Percentiles rank a stretch among this genome's conserved stretches.
Conservation (phyloP, 371 early-diverging fungal genomes). For the Conidiobolus incongruus region DNA sequence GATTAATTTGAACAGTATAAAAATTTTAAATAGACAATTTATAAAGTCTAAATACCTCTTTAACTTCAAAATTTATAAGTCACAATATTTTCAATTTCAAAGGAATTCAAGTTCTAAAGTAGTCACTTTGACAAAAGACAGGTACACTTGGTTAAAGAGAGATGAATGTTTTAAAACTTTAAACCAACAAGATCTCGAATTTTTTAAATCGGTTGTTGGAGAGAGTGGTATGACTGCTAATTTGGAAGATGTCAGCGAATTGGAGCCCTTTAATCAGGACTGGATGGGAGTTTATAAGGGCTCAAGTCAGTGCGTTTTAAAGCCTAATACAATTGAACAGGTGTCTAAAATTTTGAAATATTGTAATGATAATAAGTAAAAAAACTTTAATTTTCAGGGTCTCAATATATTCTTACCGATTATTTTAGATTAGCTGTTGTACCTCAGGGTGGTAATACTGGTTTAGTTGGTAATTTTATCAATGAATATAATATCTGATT, state of each 20-base stretch:
- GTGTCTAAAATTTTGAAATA: constrained; percentile 67
- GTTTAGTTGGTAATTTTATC: constrained; percentile 25
- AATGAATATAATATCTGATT: background rate
- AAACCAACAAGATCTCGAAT: no score
- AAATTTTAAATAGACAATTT: no score
- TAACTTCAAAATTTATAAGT: no score
- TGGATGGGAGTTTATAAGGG: constrained; percentile 89
- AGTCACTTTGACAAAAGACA: no score
- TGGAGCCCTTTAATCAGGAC: constrained; percentile 51
- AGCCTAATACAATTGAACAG: constrained; percentile 67
- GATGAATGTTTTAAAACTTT: no score
- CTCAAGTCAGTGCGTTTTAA: constrained; percentile 51
- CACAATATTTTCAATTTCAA: no score
- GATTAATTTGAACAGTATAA: no score
- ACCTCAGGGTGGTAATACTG: constrained; percentile 95
- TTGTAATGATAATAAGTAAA: constrained; percentile 56
- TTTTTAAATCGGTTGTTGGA: background rate
- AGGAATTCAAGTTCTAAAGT: no score
- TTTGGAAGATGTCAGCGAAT: constrained; percentile 23
- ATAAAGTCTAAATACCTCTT: no score
- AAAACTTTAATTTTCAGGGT: no score
- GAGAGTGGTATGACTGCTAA: constrained; percentile 7
- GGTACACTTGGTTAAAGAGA: no score
- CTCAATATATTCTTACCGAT: background rate
- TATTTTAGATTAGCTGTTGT: constrained; percentile 57